Evolutionary conservation across 768 basidiomycete species (phyloP).

Genomic region (Tulasnella sp.): DNA sequence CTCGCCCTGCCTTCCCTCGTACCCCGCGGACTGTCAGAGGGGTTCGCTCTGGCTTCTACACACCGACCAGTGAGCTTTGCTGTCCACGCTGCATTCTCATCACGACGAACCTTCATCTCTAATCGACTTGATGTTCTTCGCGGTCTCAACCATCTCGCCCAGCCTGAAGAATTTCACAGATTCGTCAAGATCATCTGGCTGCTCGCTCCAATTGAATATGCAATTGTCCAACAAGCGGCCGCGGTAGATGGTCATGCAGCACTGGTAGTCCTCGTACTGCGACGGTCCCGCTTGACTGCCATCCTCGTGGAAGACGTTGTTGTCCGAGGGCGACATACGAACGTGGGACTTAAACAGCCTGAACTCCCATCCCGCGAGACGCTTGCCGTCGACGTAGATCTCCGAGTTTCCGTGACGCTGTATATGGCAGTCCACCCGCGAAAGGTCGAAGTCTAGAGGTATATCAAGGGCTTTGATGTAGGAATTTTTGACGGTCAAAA

Average conservation of each 20-base stretch:
- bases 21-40: not conserved
- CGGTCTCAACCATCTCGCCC: constrained; percentile 14
- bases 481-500: constrained; percentile 67
- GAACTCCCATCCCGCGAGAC: constrained; percentile 76
- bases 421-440: constrained; percentile 72
- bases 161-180: constrained; percentile 13
- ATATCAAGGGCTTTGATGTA: constrained; percentile 81
- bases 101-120: constrained; percentile 7
- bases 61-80: not conserved
- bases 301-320: constrained; percentile 11
- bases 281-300: not conserved
- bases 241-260: constrained; percentile 17
- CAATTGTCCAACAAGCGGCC: constrained; percentile 8
- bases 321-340: constrained; percentile 33
- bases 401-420: constrained; percentile 43
- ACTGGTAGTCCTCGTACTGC: constrained; percentile 16
- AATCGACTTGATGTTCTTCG: constrained; percentile 13
- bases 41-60: not conserved
- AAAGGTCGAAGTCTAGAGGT: constrained; percentile 66
- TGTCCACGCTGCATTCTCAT: no score
- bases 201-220: constrained; percentile 14
- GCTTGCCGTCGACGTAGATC: constrained; percentile 55
- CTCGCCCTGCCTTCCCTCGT: not conserved
- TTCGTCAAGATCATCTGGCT: not conserved
- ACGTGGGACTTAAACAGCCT: constrained; percentile 64